Evolutionary conservation across 2,329 filamentous ascomycete species (phyloP), one percentile per base, ranked within the genome.

Genomic region (Lojkania enalia): DNA sequence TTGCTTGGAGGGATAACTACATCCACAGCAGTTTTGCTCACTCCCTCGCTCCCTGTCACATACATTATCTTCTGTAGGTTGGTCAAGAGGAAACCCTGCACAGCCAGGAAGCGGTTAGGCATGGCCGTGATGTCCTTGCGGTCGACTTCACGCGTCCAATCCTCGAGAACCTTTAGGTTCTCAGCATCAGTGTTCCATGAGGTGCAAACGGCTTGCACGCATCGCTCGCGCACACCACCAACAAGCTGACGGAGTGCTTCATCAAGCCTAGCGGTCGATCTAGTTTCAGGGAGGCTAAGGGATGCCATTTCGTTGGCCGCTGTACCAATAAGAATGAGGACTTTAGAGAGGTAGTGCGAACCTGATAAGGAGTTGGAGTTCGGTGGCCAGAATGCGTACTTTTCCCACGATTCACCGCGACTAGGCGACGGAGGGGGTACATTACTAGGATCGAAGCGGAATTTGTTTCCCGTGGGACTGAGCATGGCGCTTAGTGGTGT

Each of bases 1-100:
- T 86, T 79, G 25, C 90, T 86, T 4, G 94, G 95, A 14, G 92
- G 86, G 18, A 87, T 81, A 44, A 97, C 84, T 52, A 99, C 90
- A 60, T 94, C 86, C 11, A 89, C 82, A 4, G 85, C 80, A 6
- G 86, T 79, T 68, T 88, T 90, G 33, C 79, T 81, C 75, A 85
- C 87, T 16, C 89, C 88, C 55, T 96, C 92, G 1, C 88, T 86
- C 3, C 37, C 39, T 5, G 16, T 51, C 32, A 99, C 85, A 66
- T 96, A 99, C 20, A 96, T 77, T 42, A 97, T 95, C 74, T 92
- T 95, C 70, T 99, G 94, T 83, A 97, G 87, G 42, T 91, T 90
- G 1, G 78, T 79, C 15, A 99, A 76, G 11, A 99, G 77, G 5
- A 87, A 82, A 42, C 85, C 87, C 63, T 97, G 91, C 62, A 96